phyloP scores from a whole-genome alignment of 2,329 filamentous ascomycete species.

The Parascedosporium putredinis region DNA sequence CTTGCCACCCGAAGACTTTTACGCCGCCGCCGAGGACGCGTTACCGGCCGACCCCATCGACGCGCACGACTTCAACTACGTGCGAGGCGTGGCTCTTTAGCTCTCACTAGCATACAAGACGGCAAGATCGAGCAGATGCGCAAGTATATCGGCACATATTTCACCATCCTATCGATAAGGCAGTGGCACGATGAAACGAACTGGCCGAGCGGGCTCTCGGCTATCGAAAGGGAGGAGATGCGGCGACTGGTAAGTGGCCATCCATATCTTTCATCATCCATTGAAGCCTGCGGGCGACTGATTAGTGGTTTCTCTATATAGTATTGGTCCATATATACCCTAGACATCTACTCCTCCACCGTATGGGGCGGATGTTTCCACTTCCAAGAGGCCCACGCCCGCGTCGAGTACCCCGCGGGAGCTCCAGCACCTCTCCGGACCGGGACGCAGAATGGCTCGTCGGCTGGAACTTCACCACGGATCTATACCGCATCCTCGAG shows the following conservation, averaged over 20 bases:
- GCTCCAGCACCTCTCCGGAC: conserved; percentile 5
- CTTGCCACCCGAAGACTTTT: conserved; percentile 14
- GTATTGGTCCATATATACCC: conserved; percentile 47
- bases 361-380: conserved; percentile 30
- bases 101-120: conserved; percentile 40
- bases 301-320: conserved; percentile 12
- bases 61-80: conserved; percentile 23
- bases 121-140: conserved; percentile 38
- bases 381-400: conserved; percentile 15
- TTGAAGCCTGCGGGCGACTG: neutral
- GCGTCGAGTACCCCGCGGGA: conserved; percentile 15
- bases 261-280: neutral
- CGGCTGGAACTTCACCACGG: conserved; percentile 48
- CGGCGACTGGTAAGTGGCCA: conserved; percentile 27
- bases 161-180: conserved; percentile 36
- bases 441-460: conserved; percentile 32
- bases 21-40: conserved; percentile 12
- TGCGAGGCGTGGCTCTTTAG: conserved; percentile 37
- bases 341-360: conserved; percentile 43
- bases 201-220: conserved; percentile 35
- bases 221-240: conserved; percentile 36
- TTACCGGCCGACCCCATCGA: conserved; percentile 7
- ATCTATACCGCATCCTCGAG: conserved; percentile 45
- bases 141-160: conserved; percentile 38
- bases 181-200: conserved; percentile 41